Percentiles rank a stretch among this genome's conserved stretches.
Evolutionary conservation across 192 early-diverging fungal genomes (phyloP).

Genomic region (Coemansia javaensis): DNA sequence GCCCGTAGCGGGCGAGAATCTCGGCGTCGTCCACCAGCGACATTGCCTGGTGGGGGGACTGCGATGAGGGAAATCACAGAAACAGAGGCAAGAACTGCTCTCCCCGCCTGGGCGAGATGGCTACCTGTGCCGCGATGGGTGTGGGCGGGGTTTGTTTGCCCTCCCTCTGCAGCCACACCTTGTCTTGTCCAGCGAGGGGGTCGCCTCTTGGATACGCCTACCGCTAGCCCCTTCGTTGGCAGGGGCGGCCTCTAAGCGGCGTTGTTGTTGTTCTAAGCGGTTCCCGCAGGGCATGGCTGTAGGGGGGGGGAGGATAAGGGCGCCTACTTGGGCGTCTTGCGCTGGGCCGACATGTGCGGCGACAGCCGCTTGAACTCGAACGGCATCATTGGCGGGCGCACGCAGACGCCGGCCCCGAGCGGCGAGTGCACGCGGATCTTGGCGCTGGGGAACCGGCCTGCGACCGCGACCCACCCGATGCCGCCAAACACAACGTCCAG

Average conservation of each 20-base stretch:
- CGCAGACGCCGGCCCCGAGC: slow-evolving; percentile 43
- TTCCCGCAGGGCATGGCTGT: neutral
- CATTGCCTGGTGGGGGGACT: slow-evolving; percentile 4
- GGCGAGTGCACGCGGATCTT: slow-evolving; percentile 53
- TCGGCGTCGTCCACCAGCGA: slow-evolving; percentile 44
- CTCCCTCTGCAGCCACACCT: too few species aligned
- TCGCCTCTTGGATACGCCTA: too few species aligned
- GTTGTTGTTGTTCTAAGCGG: neutral
- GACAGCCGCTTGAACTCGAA: slow-evolving; percentile 54
- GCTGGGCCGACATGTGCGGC: slow-evolving; percentile 28
- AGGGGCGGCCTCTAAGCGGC: too few species aligned
- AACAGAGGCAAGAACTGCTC: too few species aligned
- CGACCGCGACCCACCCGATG: slow-evolving; percentile 60
- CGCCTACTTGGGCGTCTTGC: slow-evolving; percentile 39
- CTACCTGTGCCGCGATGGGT: too few species aligned
- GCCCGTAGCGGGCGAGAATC: slow-evolving; percentile 42
- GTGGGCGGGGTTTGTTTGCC: too few species aligned
- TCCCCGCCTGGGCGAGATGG: too few species aligned
- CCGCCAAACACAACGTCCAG: slow-evolving; percentile 59
- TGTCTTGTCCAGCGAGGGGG: too few species aligned
- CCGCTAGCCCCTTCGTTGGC: too few species aligned
- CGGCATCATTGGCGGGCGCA: slow-evolving; percentile 60
- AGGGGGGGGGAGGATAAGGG: too few species aligned
- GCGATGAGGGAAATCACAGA: neutral
- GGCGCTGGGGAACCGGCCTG: slow-evolving; percentile 52